Evolutionary conservation across 169 alveolate genomes (phyloP), one percentile per base, ranked within the genome.

Genomic region (Plasmodium billcollinsi): DNA sequence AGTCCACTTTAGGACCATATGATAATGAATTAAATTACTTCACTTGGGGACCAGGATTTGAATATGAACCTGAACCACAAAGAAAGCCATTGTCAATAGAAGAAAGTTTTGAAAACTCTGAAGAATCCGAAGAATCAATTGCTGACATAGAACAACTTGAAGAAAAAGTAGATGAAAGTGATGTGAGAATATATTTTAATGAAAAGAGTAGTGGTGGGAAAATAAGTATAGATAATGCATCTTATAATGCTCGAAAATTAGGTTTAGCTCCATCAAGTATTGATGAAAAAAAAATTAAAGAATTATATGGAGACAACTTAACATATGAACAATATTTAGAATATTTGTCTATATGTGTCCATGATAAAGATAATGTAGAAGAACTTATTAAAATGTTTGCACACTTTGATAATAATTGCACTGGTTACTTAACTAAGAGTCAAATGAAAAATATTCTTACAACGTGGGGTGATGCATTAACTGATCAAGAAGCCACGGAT

Each of bases 21-120:
- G 96, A 93, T 86, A 85, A 62, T 15, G 94, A 89, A 73, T 71
- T 93, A 63, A 93, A 65, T 54, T 93, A 93, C 76, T 89, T 90
- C 67, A 93, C 90, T 94, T 93, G 96, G 96, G 92, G 91, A 26
- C 96, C 96, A 8, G 96, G 96, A 14, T 93, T 93, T 76, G 94
- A 93, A 69, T 93, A 94, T 94, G 50, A 80, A 63, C 96, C 96
- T 33, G 92, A 90, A 74, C 94, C 94, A 20, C 91, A 67, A 45
- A 72, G 33, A 52, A 67, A 67, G 11, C 59, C 66, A 33, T 62
- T 54, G 33, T 67, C 75, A 66, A 47, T 54, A 29, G 92, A 76
- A 73, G 95, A 75, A 50, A 86, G 33, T 49, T 63, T 29, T 63
- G 94, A 70, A 50, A 69, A 86, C 21, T 72, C 59, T 12, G 80